Evolutionary conservation across 352 stramenopile species (phyloP), one percentile per base, ranked within the genome.

Genomic region (Phytophthora meadii): DNA sequence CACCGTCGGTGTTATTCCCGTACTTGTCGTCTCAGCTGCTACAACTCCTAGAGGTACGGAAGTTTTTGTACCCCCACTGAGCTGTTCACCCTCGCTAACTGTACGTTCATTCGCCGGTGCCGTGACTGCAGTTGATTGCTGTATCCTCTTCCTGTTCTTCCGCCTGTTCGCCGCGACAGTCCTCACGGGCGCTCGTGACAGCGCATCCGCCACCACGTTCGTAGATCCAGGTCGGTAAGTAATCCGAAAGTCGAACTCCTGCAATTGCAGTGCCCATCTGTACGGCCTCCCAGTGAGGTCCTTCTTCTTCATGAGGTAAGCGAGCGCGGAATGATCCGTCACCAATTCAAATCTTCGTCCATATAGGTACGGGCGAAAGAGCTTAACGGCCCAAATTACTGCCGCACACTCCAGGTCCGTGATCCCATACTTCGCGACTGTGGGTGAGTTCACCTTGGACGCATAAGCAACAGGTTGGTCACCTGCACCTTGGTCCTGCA

Each of bases 351-450:
- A 60, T 11, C 12, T 37, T 3, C 49, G 5, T 11, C 49, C 49
- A 14, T 56, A 56, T 1, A 46, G 25, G 11, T 46, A 56, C 19
- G 24, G 49, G 2, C 49, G 24, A 12, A 51, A 51, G 4, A 39
- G 14, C 3, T 51, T 51, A 1, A 28, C 41, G 17, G 19, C 41
- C 41, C 12, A 44, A 7, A 44, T 44, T 4, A 40, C 39, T 19
- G 59, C 72, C 2, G 65, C 24, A 39, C 68, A 73, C 36, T 81
- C 65, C 1, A 81, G 34, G 10, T 81, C 54, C 0, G 57, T 70
- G 30, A 77, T 69, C 1, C 27, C 3, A 8, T 74, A 72, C 39
- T 69, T 70, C 4, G 64, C 62, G 24, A 74, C 57, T 0, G 59
- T 51, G 1, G 19, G 4, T 2, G 28, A 61, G 45, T 71, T 74